phyloP scores from a whole-genome alignment of 805 yeast genomes.

The Cyberlindnera mycetangii region DNA sequence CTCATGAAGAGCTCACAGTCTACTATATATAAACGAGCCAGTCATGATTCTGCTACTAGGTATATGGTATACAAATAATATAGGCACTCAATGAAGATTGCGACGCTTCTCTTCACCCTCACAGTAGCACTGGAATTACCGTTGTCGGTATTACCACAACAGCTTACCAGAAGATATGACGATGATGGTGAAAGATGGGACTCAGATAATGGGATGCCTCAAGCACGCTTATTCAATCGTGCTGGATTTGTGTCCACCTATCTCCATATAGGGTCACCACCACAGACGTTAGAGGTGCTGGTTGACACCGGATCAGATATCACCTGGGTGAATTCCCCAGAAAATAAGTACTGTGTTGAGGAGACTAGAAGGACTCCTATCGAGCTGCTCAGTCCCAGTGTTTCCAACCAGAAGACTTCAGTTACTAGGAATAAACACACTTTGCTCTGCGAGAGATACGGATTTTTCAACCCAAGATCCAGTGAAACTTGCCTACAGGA shows the following conservation, averaged over 20 bases:
- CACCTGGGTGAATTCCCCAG: constrained; percentile 31
- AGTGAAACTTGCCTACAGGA: neutral
- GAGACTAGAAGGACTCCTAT: neutral
- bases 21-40: too few species aligned
- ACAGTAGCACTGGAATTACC: neutral
- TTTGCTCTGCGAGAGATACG: constrained; percentile 9
- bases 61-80: too few species aligned
- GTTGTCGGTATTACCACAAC: neutral
- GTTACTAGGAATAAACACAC: neutral
- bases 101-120: neutral
- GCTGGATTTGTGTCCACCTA: neutral
- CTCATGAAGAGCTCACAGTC: too few species aligned
- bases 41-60: too few species aligned
- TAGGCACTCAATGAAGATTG: too few species aligned
- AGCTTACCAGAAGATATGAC: neutral
- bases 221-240: constrained; percentile 7
- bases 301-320: constrained; percentile 36
- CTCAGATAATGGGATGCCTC: constrained; percentile 4
- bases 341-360: constrained; percentile 16
- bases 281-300: constrained; percentile 28
- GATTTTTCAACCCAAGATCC: neutral
- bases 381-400: neutral
- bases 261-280: constrained; percentile 20
- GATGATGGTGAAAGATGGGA: neutral
- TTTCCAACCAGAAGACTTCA: neutral